A percentile compares a stretch with the other conserved stretches of the same genome.
phyloP scores from a whole-genome alignment of 805 yeast species.

The Scheffersomyces stipitis region DNA sequence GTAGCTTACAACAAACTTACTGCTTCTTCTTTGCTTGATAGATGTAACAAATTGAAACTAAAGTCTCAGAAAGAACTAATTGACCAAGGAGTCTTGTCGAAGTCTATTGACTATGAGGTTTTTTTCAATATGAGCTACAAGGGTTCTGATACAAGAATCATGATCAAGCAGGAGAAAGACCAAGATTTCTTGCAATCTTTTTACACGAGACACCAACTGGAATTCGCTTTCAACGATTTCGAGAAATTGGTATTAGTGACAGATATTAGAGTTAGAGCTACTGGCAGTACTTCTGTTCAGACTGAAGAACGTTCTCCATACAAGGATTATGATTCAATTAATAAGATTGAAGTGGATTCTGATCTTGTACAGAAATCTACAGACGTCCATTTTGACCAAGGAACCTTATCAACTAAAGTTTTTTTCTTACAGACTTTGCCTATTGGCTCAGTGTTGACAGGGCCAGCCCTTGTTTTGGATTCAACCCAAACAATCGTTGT shows the following conservation, averaged over 20 bases:
- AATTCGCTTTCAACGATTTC: neutral
- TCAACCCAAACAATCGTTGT: constrained; percentile 78
- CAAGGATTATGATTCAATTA: neutral
- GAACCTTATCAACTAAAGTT: constrained; percentile 3
- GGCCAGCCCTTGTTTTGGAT: constrained; percentile 80
- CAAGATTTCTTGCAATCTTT: neutral
- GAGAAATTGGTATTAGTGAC: neutral
- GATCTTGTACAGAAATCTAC: neutral
- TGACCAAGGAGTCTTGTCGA: neutral
- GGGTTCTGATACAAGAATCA: neutral
- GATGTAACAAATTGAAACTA: neutral
- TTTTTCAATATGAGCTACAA: constrained; percentile 1
- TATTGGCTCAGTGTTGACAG: constrained; percentile 53
- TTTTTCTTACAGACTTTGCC: constrained; percentile 53
- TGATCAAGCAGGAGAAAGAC: neutral
- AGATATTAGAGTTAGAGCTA: neutral
- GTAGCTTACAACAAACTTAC: neutral
- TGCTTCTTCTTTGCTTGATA: neutral
- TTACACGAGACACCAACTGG: neutral
- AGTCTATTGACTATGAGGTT: neutral
- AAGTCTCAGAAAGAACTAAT: neutral
- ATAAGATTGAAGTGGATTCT: neutral
- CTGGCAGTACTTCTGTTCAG: neutral
- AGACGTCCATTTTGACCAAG: constrained; percentile 1
- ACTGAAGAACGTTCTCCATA: constrained; percentile 12